Evolutionary conservation across 805 yeast species (phyloP), one percentile per base, ranked within the genome.

Genomic region (Jamesozyma lodderae): DNA sequence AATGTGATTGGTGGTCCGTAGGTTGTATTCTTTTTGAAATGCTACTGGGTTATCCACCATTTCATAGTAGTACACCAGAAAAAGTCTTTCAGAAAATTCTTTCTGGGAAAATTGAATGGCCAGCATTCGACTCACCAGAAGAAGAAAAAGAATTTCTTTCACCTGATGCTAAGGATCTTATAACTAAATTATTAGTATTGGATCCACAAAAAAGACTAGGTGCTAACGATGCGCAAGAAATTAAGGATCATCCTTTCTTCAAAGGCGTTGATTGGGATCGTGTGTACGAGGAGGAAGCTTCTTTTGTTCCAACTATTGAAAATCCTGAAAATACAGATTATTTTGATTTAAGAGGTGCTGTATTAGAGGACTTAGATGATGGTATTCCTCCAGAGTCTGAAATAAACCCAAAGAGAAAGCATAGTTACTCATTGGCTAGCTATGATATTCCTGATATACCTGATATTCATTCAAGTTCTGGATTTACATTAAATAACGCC

Each of bases 21-120:
- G 99, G 99, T 0, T 90, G 97, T 59, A 86, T 92, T 10, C 62
- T 90, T 40, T 92, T 90, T 66, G 99, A 92, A 61, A 81, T 92
- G 54, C 55, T 86, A 29, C 83, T 81, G 57, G 98, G 98, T 0
- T 83, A 77, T 56, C 96, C 99, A 1, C 99, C 99, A 2, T 92
- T 92, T 59, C 92, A 84, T 57, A 94, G 82, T 1, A 66, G 67
- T 4, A 70, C 86, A 1, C 92, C 96, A 0, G 83, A 81, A 30
- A 65, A 69, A 42, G 95, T 92, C 0, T 92, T 92, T 57, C 73
- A 77, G 38, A 87, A 87, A 46, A 90, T 94, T 35, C 64, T 87
- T 38, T 68, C 61, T 15, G 79, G 90, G 4, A 68, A 67, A 0
- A 82, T 90, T 30, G 81, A 80, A 41, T 92, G 97, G 97, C 97